Conservation (phyloP, 2,329 filamentous ascomycete genomes). For the Xylariaceae sp. region DNA sequence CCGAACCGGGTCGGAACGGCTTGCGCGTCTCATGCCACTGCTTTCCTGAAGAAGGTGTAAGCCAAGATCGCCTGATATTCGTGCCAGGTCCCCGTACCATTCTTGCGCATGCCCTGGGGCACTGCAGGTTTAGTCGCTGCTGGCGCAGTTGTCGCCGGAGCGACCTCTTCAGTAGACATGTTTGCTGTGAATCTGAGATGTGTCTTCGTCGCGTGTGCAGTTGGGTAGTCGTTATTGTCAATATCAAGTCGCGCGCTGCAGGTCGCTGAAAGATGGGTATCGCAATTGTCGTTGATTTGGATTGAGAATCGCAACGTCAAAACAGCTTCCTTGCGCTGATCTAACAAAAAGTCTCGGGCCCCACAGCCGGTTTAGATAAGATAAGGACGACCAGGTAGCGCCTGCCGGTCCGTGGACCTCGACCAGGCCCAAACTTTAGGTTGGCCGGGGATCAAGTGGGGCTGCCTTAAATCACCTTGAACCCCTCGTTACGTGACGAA, state of each 20-base stretch:
- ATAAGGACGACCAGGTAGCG: neutral
- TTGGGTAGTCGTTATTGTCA: neutral
- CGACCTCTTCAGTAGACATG: conserved; percentile 42
- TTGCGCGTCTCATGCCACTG: conserved; percentile 85
- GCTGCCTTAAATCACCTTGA: no score
- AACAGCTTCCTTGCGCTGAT: neutral
- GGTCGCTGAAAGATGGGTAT: neutral
- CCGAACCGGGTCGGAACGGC: conserved; percentile 76
- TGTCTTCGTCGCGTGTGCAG: neutral
- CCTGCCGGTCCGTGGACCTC: no score
- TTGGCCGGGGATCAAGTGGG: no score
- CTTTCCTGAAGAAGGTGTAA: conserved; percentile 60
- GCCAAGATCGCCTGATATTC: neutral
- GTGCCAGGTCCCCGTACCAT: conserved; percentile 52
- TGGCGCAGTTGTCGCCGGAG: conserved; percentile 34
- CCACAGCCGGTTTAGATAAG: neutral
- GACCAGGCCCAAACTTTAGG: no score
- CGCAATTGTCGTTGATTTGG: neutral
- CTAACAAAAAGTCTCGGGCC: neutral
- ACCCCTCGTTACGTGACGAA: no score
- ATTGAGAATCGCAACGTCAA: neutral
- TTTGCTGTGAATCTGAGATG: conserved; percentile 10
- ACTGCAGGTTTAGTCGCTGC: conserved; percentile 32
- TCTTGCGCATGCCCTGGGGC: conserved; percentile 68
- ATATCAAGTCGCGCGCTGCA: neutral